These are phyloP conservation scores for Fonsecaea pedrosoi DNA, from an alignment of 2,329 filamentous ascomycete species.

Conservation along the genomic window DNA sequence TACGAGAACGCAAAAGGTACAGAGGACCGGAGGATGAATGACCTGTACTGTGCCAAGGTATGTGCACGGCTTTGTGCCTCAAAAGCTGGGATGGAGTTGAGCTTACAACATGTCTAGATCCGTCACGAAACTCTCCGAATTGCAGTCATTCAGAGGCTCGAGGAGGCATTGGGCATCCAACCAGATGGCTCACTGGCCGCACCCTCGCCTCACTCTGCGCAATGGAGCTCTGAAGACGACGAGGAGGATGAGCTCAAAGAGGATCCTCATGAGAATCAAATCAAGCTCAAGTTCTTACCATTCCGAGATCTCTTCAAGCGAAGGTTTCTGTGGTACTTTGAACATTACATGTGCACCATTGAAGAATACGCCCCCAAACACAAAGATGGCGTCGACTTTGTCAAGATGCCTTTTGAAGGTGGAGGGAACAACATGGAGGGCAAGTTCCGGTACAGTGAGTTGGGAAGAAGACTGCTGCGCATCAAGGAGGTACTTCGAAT, in stretches of 20 bases:
- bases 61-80: background rate
- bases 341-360: constrained; percentile 78
- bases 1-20: constrained; percentile 76
- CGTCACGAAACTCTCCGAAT: constrained; percentile 88
- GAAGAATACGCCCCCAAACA: constrained; percentile 68
- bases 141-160: constrained; percentile 82
- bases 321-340: constrained; percentile 94
- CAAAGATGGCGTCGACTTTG: constrained; percentile 69
- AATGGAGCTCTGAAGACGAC: constrained; percentile 41
- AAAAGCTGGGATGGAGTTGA: background rate
- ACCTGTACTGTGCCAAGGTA: constrained; percentile 80
- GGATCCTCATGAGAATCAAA: constrained; percentile 59
- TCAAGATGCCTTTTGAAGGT: constrained; percentile 87
- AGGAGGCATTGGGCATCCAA: constrained; percentile 74
- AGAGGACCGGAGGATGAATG: constrained; percentile 74
- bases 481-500: constrained; percentile 74
- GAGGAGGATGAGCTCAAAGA: constrained; percentile 47
- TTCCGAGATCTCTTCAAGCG: constrained; percentile 91
- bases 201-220: constrained; percentile 26
- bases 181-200: constrained; percentile 55
- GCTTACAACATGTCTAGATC: constrained; percentile 64
- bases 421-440: constrained; percentile 82
- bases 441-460: constrained; percentile 77
- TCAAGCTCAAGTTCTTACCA: constrained; percentile 73
- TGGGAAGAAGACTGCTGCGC: constrained; percentile 71